Conservation (phyloP, 2,329 filamentous ascomycete genomes). For the Neobulgaria alba region DNA sequence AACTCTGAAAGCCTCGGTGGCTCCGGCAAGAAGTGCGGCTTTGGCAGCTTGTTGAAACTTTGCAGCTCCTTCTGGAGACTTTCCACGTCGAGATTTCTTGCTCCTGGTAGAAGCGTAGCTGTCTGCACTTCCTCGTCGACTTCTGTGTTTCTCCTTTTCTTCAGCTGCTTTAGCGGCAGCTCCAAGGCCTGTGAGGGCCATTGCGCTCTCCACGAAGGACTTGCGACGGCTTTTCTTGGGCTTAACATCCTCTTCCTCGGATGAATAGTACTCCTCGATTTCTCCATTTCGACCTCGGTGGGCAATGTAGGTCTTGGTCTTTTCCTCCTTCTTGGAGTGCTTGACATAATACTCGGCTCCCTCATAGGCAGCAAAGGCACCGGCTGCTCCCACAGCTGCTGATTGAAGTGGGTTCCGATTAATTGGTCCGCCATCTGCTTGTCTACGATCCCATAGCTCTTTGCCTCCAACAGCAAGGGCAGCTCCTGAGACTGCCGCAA, state of each 20-base stretch:
- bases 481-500: slow-evolving; percentile 57
- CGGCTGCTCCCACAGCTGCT: slow-evolving; percentile 54
- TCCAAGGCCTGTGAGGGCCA: slow-evolving; percentile 53
- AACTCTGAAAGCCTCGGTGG: slow-evolving; percentile 83
- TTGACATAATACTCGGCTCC: slow-evolving; percentile 57
- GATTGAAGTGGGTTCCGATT: slow-evolving; percentile 51
- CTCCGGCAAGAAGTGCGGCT: slow-evolving; percentile 82
- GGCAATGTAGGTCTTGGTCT: slow-evolving; percentile 44
- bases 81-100: slow-evolving; percentile 41
- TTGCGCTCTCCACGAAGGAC: slow-evolving; percentile 54
- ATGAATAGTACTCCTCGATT: slow-evolving; percentile 44
- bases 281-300: slow-evolving; percentile 47
- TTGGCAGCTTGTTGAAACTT: slow-evolving; percentile 82
- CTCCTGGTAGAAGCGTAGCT: slow-evolving; percentile 33
- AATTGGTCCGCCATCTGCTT: slow-evolving; percentile 39
- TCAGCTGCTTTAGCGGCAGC: slow-evolving; percentile 52
- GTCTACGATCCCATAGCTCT: slow-evolving; percentile 55
- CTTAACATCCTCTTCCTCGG: slow-evolving; percentile 44
- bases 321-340: slow-evolving; percentile 31
- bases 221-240: slow-evolving; percentile 50
- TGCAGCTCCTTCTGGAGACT: slow-evolving; percentile 41
- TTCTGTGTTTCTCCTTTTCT: slow-evolving; percentile 36
- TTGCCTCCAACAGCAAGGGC: slow-evolving; percentile 57
- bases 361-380: slow-evolving; percentile 55
- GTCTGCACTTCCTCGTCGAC: slow-evolving; percentile 31